These are phyloP conservation scores for Aaosphaeria arxii DNA, from an alignment of 2,329 filamentous ascomycete genomes.

Conservation along the genomic window DNA sequence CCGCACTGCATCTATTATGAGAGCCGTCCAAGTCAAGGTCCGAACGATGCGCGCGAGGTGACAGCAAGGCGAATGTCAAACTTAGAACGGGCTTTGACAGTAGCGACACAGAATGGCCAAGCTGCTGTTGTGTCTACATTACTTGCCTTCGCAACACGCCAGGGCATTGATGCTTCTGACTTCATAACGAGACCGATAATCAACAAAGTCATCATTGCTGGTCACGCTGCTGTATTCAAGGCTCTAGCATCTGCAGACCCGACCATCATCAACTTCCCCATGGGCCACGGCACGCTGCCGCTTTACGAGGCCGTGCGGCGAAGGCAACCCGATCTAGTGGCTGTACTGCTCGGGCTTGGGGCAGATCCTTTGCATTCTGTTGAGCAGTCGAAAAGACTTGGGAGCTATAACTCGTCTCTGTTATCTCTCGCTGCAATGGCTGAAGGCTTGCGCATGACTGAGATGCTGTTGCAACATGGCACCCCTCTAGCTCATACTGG, in stretches of 20 bases:
- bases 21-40: too few species aligned
- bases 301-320: conserved; percentile 11
- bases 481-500: too few species aligned
- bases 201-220: conserved; percentile 5
- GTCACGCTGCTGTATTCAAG: conserved; percentile 8
- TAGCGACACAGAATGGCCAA: conserved; percentile 8
- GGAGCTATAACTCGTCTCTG: background rate
- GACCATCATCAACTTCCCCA: conserved; percentile 6
- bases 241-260: conserved; percentile 11
- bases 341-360: conserved; percentile 10
- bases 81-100: background rate
- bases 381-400: conserved; percentile 2
- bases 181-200: conserved; percentile 5
- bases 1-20: too few species aligned
- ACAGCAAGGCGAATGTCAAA: too few species aligned
- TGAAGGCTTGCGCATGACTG: too few species aligned
- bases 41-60: too few species aligned
- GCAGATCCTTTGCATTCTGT: conserved; percentile 11
- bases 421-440: too few species aligned
- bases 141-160: conserved; percentile 8
- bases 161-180: conserved; percentile 3
- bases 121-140: conserved; percentile 10
- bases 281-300: conserved; percentile 5
- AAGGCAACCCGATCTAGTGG: conserved; percentile 6
- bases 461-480: too few species aligned